These are phyloP conservation scores for Fraxinus baroniana DNA, from an alignment of 305 asterid species.

Conservation along the genomic window DNA sequence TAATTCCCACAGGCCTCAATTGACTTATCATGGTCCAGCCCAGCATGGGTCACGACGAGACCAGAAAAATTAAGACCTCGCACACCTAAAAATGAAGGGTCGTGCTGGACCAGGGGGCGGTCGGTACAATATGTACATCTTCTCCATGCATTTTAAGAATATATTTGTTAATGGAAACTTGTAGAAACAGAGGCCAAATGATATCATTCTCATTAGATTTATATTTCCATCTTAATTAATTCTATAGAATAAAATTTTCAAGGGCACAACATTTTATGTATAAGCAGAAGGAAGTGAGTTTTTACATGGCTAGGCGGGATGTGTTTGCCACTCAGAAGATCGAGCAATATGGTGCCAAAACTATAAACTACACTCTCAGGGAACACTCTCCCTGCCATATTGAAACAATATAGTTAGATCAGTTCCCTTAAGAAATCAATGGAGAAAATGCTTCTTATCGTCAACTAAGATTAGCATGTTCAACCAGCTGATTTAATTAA, in stretches of 20 bases:
- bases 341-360: slow-evolving; percentile 51
- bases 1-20: background rate
- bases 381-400: slow-evolving; percentile 42
- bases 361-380: slow-evolving; percentile 50
- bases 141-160: background rate
- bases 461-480: background rate
- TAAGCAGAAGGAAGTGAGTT: background rate
- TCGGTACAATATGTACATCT: background rate
- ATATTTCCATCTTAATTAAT: background rate
- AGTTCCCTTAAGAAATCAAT: background rate
- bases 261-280: background rate
- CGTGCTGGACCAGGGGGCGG: background rate
- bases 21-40: background rate
- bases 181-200: background rate
- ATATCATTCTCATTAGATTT: background rate
- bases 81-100: background rate
- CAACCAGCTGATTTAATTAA: background rate
- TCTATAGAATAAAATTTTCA: background rate
- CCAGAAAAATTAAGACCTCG: background rate
- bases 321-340: slow-evolving; percentile 57
- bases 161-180: background rate
- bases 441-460: background rate
- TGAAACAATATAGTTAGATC: slow-evolving; percentile 1
- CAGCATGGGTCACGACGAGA: background rate
- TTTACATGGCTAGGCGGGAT: slow-evolving; percentile 55